A percentile compares a stretch with the other conserved stretches of the same genome.
These are phyloP conservation scores for Mycena albidolilacea DNA, from an alignment of 768 basidiomycete species.

Conservation along the genomic window DNA sequence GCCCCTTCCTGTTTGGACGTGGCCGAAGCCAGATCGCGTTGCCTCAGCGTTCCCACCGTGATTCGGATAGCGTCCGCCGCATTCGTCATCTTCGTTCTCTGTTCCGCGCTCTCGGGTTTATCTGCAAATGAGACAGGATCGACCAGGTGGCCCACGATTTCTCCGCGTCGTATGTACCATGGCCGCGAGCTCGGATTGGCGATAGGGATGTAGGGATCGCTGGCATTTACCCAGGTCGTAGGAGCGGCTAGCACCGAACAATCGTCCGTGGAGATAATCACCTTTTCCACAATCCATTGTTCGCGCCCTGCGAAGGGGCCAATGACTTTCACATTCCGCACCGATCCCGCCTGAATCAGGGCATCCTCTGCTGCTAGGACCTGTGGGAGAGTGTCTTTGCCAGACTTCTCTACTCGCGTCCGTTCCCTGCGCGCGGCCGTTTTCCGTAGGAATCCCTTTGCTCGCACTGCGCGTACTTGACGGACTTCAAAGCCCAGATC, in stretches of 20 bases:
- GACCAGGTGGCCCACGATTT: no score
- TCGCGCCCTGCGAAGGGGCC: background rate
- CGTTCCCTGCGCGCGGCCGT: background rate
- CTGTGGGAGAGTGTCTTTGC: background rate
- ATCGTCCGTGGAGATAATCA: constrained; percentile 24
- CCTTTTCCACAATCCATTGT: constrained; percentile 38
- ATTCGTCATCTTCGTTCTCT: background rate
- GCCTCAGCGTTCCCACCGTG: background rate
- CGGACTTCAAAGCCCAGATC: background rate
- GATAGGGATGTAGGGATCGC: constrained; percentile 27
- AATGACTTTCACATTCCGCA: constrained; percentile 12
- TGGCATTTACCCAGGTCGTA: constrained; percentile 25
- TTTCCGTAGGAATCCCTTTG: background rate
- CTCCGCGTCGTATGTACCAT: background rate
- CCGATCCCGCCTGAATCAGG: background rate
- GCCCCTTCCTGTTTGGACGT: no score
- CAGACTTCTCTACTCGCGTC: background rate
- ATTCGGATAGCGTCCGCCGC: background rate
- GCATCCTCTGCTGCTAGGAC: constrained; percentile 14
- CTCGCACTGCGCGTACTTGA: background rate
- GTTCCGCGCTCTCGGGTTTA: no score
- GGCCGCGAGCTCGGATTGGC: constrained; percentile 36
- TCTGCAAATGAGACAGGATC: no score
- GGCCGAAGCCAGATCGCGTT: background rate
- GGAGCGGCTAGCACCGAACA: background rate